A percentile compares a stretch with the other conserved stretches of the same genome.
These are phyloP conservation scores for Thoreauomyces humboldtii DNA, from an alignment of 192 early-diverging fungal species.

Conservation along the genomic window DNA sequence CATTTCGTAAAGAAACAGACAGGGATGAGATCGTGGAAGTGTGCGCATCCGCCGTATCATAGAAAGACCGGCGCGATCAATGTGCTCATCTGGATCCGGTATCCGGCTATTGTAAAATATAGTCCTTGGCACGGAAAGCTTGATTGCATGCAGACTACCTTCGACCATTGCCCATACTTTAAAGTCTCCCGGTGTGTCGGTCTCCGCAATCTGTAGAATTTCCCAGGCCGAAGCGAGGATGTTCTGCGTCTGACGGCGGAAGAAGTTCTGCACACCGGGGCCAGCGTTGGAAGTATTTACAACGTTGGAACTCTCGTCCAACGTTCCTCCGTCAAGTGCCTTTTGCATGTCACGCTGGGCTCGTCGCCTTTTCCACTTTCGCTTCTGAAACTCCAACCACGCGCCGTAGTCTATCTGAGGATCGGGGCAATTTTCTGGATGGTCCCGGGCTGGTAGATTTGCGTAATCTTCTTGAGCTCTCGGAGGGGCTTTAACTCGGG, in stretches of 20 bases:
- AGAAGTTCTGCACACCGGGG: conserved; percentile 50
- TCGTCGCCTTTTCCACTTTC: conserved; percentile 69
- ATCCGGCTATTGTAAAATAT: conserved; percentile 82
- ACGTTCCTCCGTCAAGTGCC: too few species aligned
- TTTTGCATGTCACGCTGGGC: conserved; percentile 31
- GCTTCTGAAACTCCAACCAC: conserved; percentile 74
- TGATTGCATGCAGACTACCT: conserved; percentile 66
- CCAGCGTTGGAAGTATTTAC: neutral
- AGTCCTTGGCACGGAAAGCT: conserved; percentile 73
- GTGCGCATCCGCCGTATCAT: conserved; percentile 44
- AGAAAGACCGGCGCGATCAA: conserved; percentile 21
- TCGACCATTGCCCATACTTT: conserved; percentile 80
- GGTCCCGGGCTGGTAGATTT: conserved; percentile 8
- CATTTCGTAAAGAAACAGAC: conserved; percentile 74
- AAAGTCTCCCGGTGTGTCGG: conserved; percentile 83
- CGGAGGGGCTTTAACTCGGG: neutral
- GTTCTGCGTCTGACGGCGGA: conserved; percentile 64
- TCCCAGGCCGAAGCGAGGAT: conserved; percentile 74
- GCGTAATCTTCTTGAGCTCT: conserved; percentile 6
- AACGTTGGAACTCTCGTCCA: too few species aligned
- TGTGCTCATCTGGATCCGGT: conserved; percentile 45
- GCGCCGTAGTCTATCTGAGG: conserved; percentile 65
- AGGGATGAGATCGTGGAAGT: conserved; percentile 74
- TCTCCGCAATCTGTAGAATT: conserved; percentile 80
- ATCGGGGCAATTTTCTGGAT: conserved; percentile 60